Conservation (phyloP, 2,329 filamentous ascomycete species). For the Phoma herbarum region DNA sequence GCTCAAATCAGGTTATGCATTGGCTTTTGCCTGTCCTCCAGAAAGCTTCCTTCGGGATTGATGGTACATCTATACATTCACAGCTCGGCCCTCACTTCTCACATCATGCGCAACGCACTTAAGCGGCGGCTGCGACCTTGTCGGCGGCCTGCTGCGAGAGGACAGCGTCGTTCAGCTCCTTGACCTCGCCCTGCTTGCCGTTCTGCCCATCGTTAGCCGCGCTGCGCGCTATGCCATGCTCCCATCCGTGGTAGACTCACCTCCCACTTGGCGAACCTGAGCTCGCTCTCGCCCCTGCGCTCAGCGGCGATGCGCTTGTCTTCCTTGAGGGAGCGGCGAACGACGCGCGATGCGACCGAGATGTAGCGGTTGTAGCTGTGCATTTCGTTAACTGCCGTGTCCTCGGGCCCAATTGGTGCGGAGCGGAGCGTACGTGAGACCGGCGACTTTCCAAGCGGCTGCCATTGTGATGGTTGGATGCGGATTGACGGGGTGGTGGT, state of each 20-base stretch:
- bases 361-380: slow-evolving; percentile 99
- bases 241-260: slow-evolving; percentile 65
- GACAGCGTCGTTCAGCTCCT: slow-evolving; percentile 69
- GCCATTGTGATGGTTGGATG: slow-evolving; percentile 74
- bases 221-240: slow-evolving; percentile 37
- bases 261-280: slow-evolving; percentile 94
- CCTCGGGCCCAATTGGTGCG: slow-evolving; percentile 23
- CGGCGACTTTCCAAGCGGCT: slow-evolving; percentile 98
- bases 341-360: slow-evolving; percentile 89
- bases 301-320: slow-evolving; percentile 87
- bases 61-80: slow-evolving; percentile 52
- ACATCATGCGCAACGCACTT: slow-evolving; percentile 11
- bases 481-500: slow-evolving; percentile 35
- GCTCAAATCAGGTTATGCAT: slow-evolving; percentile 40
- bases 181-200: slow-evolving; percentile 91
- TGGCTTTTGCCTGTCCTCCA: slow-evolving; percentile 34
- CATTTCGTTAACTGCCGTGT: slow-evolving; percentile 37
- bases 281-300: slow-evolving; percentile 86
- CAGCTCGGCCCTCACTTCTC: slow-evolving; percentile 24
- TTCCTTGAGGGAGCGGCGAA: slow-evolving; percentile 97
- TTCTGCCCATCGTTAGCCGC: slow-evolving; percentile 66
- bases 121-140: slow-evolving; percentile 46
- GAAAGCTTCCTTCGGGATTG: slow-evolving; percentile 34
- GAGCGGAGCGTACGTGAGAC: slow-evolving; percentile 79
- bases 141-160: slow-evolving; percentile 60